Base-by-base conservation (phyloP, 352 stramenopile species). In the Phytophthora kernoviae region DNA sequence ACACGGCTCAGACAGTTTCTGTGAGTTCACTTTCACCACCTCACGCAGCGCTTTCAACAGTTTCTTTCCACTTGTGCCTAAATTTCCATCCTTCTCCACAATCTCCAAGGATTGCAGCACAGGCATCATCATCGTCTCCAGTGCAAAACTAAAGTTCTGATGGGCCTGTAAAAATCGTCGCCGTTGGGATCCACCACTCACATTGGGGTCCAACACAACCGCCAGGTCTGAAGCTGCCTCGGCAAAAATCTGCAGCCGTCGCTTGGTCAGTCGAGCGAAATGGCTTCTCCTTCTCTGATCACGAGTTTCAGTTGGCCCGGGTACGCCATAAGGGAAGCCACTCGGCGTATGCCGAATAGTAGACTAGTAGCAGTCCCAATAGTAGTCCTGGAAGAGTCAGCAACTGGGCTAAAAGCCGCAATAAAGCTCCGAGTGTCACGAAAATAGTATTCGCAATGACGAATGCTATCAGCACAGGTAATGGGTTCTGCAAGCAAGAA, bases 241-340 rank as follows among this genome's bases (percentile, higher is more conserved):
- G 7, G 84, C 55, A 39, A 88, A 82, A 63, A 93, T 84, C 18
- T 82, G 75, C 5, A 96, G 56, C 7, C 84, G 78, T 5, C 81
- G 79, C 63, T 89, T 89, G 4, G 73, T 84, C 40, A 94, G 65
- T 7, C 81, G 70, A 41, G 83, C 79, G 22, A 93, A 96, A 43
- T 93, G 58, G 71, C 70, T 58, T 96, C 87, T 0, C 84, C 84
- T 50, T 96, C 87, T 45, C 87, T 77, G 39, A 89, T 87, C 30
- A 96, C 84, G 27, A 96, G 65, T 21, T 71, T 62, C 21, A 96
- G 59, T 33, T 96, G 87, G 1, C 87, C 87, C 0, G 87, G 87
- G 45, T 82, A 96, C 32, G 77, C 75, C 54, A 93, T 70, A 30
- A 88, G 63, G 18, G 77, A 81, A 21, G 79, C 70, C 14, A 93